Conservation (phyloP, 2,329 filamentous ascomycete species). For the Penicillium sp. region DNA sequence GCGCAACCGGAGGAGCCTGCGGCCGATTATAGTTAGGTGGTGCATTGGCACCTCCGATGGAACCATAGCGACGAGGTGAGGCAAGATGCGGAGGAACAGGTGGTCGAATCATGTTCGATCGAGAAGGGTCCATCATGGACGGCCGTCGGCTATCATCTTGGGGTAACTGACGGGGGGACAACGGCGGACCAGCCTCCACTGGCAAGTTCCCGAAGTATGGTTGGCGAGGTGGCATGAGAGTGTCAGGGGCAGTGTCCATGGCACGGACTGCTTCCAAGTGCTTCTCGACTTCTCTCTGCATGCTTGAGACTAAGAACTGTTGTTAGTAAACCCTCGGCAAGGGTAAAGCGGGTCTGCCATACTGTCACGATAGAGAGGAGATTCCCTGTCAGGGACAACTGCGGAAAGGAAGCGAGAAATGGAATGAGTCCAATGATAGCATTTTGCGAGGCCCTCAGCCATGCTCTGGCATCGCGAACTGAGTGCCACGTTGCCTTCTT, state of each 20-base stretch:
- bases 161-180: conserved; percentile 81
- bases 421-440: conserved; percentile 76
- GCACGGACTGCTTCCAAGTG: conserved; percentile 56
- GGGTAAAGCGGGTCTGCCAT: conserved; percentile 34
- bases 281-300: conserved; percentile 61
- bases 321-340: conserved; percentile 15
- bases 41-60: conserved; percentile 66
- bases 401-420: conserved; percentile 70
- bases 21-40: conserved; percentile 70
- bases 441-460: conserved; percentile 72
- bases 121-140: conserved; percentile 60
- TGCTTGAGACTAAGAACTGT: conserved; percentile 44
- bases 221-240: conserved; percentile 59
- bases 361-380: conserved; percentile 77
- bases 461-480: conserved; percentile 76
- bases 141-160: conserved; percentile 76
- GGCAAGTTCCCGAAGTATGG: conserved; percentile 59
- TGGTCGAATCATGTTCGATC: conserved; percentile 67
- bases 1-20: conserved; percentile 60
- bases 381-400: conserved; percentile 70
- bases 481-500: conserved; percentile 75
- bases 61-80: conserved; percentile 78
- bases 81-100: conserved; percentile 78
- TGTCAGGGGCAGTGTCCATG: conserved; percentile 61
- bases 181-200: conserved; percentile 65